Percentiles rank a stretch among this genome's conserved stretches.
phyloP scores from a whole-genome alignment of 805 yeast genomes.

The Ogataea trehaloabstinens region DNA sequence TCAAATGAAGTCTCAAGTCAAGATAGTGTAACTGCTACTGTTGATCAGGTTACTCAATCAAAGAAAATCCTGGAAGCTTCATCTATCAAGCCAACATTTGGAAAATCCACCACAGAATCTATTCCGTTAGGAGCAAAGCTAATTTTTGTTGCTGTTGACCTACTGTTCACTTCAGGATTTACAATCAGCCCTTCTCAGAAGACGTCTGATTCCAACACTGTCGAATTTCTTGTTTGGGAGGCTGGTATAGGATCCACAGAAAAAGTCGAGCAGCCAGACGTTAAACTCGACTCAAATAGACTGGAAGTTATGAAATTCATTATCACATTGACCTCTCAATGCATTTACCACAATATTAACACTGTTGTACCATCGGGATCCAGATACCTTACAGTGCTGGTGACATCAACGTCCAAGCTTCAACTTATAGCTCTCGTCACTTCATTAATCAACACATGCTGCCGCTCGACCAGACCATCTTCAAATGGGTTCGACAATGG shows the following conservation, averaged over 20 bases:
- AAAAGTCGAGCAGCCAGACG: conserved; percentile 29
- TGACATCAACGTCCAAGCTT: conserved; percentile 46
- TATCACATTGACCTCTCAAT: conserved; percentile 57
- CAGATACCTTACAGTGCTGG: conserved; percentile 55
- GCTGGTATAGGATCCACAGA: conserved; percentile 63
- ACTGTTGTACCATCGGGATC: conserved; percentile 52
- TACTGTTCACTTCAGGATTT: conserved; percentile 58
- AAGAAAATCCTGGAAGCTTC: conserved; percentile 13
- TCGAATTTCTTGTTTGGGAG: conserved; percentile 64
- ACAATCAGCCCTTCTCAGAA: conserved; percentile 37
- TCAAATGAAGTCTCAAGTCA: conserved; percentile 18
- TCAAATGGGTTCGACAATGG: conserved; percentile 43
- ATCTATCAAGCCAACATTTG: conserved; percentile 15
- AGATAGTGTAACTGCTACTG: conserved; percentile 19
- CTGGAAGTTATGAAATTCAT: conserved; percentile 64
- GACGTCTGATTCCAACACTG: conserved; percentile 22
- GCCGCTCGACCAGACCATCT: conserved; percentile 46
- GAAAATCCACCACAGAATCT: conserved; percentile 9
- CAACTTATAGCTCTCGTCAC: conserved; percentile 55
- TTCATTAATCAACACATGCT: conserved; percentile 64
- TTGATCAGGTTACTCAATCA: conserved; percentile 12
- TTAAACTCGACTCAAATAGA: conserved; percentile 59
- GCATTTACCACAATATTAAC: conserved; percentile 50
- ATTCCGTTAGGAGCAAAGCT: conserved; percentile 39
- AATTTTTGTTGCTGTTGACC: conserved; percentile 37